Evolutionary conservation across 116 monocot genomes (phyloP), one percentile per base, ranked within the genome.

Genomic region (Trichopus zeylanicus): DNA sequence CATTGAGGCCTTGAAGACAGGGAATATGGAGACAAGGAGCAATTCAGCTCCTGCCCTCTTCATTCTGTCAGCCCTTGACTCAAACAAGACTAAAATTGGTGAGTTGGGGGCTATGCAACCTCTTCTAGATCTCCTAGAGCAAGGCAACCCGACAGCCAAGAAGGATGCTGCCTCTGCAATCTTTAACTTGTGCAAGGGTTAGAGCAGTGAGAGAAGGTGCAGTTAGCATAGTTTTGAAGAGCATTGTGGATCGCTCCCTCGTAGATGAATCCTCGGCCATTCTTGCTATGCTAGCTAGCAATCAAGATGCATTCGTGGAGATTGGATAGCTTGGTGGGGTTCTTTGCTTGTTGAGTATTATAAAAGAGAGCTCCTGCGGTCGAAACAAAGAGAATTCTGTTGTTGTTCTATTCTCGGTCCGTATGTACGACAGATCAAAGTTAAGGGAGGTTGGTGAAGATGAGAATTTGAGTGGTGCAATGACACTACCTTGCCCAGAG

Each of bases 31-130:
- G 59, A 72, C 82, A n/a, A 59, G 73, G 7, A 62, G 83, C 53
- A 93, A 89, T 52, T 62, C 93, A 2, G 93, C 93, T 2, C 89
- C 93, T 0, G 86, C 93, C 26, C 72, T 93, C 46, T 93, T 89
- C 72, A 83, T 68, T 18, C 60, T 93, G 2, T 80, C 93, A 7
- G 85, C 86, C 1, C 78, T 85, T 15, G 89, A 86, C 42, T 79
- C 83, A 20, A 89, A 89, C 69, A 93, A 93, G 75, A 19, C 37
- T 24, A 85, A 68, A 63, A 89, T 93, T 18, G 85, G 82, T 7
- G 69, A 88, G 27, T 23, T 64, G 59, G 79, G 80, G 21, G 93
- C 78, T 21, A 73, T 86, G 35, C 31, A 60, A 15, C 78, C 76
- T 21, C 76, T 93, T 26, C 32, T 89, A 8, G 64, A 70, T 24